Percentiles rank a stretch among this genome's conserved stretches.
Evolutionary conservation across 192 early-diverging fungal species (phyloP).

Genomic region (Backusella mclennaniae): DNA sequence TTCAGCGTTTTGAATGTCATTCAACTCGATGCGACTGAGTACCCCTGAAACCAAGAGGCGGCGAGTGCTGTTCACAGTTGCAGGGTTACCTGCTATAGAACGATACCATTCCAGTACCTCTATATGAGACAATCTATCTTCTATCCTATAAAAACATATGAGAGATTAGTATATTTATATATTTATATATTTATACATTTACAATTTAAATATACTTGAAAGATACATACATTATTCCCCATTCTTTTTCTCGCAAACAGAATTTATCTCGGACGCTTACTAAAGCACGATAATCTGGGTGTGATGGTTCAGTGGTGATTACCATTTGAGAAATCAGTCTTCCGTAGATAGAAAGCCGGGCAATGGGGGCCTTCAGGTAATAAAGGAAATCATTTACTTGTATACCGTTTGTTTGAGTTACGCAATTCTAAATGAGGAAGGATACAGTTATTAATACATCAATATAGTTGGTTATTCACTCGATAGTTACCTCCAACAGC

Average conservation of each 20-base stretch:
- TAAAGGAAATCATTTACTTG: background rate
- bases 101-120: background rate
- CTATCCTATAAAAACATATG: background rate
- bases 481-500: slow-evolving; percentile 3
- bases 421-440: background rate
- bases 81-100: background rate
- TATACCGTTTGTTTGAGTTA: background rate
- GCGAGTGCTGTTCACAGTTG: background rate
- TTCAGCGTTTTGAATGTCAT: background rate
- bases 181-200: background rate
- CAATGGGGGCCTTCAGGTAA: background rate
- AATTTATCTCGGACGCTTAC: background rate
- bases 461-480: background rate
- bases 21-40: background rate
- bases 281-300: slow-evolving; percentile 11
- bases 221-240: background rate
- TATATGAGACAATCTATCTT: slow-evolving; percentile 1
- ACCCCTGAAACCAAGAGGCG: background rate
- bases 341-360: background rate
- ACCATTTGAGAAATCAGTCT: background rate
- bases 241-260: slow-evolving; percentile 4
- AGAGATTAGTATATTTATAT: background rate
- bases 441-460: background rate
- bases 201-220: background rate
- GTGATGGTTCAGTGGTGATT: background rate